These are phyloP conservation scores for Neophaeococcomyces mojaviensis DNA, from an alignment of 2,329 filamentous ascomycete species.

Conservation along the genomic window DNA sequence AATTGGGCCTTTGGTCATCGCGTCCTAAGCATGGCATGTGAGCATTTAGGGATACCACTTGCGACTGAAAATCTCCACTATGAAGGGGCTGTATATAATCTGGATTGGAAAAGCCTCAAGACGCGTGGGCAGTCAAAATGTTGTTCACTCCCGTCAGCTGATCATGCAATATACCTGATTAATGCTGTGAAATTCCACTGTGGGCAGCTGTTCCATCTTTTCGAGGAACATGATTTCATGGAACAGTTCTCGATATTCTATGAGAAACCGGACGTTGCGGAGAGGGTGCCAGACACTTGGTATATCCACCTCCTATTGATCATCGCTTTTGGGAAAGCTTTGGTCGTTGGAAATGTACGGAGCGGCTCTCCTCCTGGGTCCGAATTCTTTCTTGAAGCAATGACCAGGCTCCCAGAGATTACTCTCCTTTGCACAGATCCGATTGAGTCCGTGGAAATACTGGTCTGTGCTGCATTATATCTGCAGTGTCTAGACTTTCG, in stretches of 20 bases:
- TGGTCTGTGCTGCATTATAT: slow-evolving; percentile 48
- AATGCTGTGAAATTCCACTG: slow-evolving; percentile 52
- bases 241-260: slow-evolving; percentile 36
- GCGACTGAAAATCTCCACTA: slow-evolving; percentile 42
- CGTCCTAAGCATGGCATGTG: slow-evolving; percentile 43
- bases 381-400: slow-evolving; percentile 40
- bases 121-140: no score
- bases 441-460: slow-evolving; percentile 41
- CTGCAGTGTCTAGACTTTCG: slow-evolving; percentile 46
- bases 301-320: slow-evolving; percentile 49
- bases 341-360: slow-evolving; percentile 35
- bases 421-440: slow-evolving; percentile 37
- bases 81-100: slow-evolving; percentile 45
- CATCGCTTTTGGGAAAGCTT: slow-evolving; percentile 50
- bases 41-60: slow-evolving; percentile 37
- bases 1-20: slow-evolving; percentile 50
- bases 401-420: slow-evolving; percentile 38
- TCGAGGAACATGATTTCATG: slow-evolving; percentile 49
- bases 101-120: slow-evolving; percentile 46
- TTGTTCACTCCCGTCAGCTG: slow-evolving; percentile 43
- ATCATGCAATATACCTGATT: slow-evolving; percentile 47
- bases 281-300: slow-evolving; percentile 33
- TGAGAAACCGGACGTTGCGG: slow-evolving; percentile 24
- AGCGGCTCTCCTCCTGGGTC: slow-evolving; percentile 39
- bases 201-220: slow-evolving; percentile 47